These are phyloP conservation scores for Fusarium sp. DNA, from an alignment of 2,329 filamentous ascomycete genomes.

Conservation along the genomic window DNA sequence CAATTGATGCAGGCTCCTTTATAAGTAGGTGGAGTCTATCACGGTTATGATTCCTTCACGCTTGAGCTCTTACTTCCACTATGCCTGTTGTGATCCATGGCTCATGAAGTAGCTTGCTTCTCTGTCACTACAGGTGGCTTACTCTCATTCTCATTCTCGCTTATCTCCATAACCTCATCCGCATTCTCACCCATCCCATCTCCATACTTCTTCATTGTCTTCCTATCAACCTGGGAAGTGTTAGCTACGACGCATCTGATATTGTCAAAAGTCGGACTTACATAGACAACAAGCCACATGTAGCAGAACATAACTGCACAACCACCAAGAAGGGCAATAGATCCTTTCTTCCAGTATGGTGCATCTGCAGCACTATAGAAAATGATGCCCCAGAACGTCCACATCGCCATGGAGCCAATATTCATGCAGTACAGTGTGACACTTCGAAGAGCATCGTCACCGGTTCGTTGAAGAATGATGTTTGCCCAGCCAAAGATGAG, in stretches of 20 bases:
- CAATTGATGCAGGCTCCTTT: too few species aligned
- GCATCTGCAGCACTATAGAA: constrained; percentile 58
- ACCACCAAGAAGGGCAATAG: constrained; percentile 42
- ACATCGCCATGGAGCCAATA: constrained; percentile 54
- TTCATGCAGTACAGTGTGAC: constrained; percentile 58
- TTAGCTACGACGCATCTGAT: neutral
- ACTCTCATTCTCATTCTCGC: neutral
- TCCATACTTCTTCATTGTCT: neutral
- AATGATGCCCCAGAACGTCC: constrained; percentile 60
- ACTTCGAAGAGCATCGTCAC: constrained; percentile 56
- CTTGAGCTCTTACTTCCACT: too few species aligned
- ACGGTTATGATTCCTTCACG: too few species aligned
- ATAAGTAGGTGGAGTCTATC: too few species aligned
- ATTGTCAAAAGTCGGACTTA: neutral
- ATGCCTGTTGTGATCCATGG: too few species aligned
- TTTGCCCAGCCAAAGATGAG: constrained; percentile 47
- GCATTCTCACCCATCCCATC: neutral
- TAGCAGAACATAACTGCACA: constrained; percentile 36
- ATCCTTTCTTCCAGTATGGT: constrained; percentile 55
- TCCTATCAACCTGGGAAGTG: neutral
- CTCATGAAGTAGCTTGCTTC: neutral
- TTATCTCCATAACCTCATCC: neutral
- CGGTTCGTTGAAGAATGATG: constrained; percentile 40
- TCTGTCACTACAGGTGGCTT: neutral
- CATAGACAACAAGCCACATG: constrained; percentile 35